phyloP scores from a whole-genome alignment of 345 rosid genomes.

The Melastoma malabathricum region DNA sequence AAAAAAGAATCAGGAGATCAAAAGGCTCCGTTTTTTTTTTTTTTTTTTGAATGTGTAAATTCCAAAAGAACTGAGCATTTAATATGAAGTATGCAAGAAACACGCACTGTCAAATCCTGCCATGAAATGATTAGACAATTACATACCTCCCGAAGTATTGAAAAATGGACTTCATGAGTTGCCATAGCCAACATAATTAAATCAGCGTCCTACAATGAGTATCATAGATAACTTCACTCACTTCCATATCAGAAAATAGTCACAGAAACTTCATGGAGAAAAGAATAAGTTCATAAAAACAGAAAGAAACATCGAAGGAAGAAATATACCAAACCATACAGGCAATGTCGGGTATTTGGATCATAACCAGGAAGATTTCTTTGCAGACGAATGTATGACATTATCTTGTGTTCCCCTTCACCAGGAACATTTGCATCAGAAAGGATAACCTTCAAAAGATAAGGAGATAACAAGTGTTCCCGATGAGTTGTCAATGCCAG shows the following conservation, averaged over 20 bases:
- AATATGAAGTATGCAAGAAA: constrained; percentile 3
- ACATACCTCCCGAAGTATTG: constrained; percentile 92
- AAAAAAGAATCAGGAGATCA: too few relatives aligned
- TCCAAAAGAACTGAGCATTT: too few relatives aligned
- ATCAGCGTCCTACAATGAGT: constrained; percentile 75
- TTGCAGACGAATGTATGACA: constrained; percentile 84
- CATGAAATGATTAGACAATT: not conserved
- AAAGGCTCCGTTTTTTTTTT: not conserved
- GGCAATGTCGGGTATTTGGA: constrained; percentile 85
- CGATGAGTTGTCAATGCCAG: too few relatives aligned
- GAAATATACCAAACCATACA: constrained; percentile 86
- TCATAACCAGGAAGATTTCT: constrained; percentile 78
- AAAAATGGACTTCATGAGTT: constrained; percentile 84
- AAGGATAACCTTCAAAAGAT: constrained; percentile 65
- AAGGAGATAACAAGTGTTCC: constrained; percentile 10
- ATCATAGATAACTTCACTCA: constrained; percentile 3
- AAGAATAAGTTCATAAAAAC: not conserved
- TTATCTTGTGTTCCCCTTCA: constrained; percentile 95
- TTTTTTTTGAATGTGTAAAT: not conserved
- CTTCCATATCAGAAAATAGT: constrained; percentile 7
- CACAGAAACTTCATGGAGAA: constrained; percentile 1
- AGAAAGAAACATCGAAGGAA: constrained; percentile 9
- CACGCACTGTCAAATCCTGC: too few relatives aligned
- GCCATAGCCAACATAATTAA: constrained; percentile 95
- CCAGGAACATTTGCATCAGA: constrained; percentile 99